Conservation (phyloP, 306 rosid species). For the Quercus mongolica region DNA sequence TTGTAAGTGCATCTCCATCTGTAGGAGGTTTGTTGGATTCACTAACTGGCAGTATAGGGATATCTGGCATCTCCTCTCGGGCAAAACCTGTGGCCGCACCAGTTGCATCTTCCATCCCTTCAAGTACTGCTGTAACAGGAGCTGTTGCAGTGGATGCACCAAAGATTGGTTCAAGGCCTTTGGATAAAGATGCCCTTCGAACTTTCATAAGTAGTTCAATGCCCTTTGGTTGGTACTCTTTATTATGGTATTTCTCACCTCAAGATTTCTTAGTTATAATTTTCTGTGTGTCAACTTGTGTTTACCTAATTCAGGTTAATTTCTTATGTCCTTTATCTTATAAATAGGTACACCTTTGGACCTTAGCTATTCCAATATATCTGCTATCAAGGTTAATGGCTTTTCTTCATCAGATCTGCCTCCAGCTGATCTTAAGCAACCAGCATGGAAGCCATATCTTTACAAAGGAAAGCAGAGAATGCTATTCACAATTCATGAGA, state of each 20-base stretch:
- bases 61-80: constrained; percentile 81
- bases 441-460: constrained; percentile 97
- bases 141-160: constrained; percentile 58
- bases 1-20: constrained; percentile 68
- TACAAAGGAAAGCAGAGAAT: constrained; percentile 88
- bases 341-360: constrained; percentile 88
- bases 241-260: constrained; percentile 64
- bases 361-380: constrained; percentile 73
- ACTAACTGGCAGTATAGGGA: constrained; percentile 81
- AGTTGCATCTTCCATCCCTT: constrained; percentile 57
- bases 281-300: constrained; percentile 23
- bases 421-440: constrained; percentile 88
- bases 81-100: constrained; percentile 75
- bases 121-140: constrained; percentile 49
- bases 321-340: constrained; percentile 12
- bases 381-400: constrained; percentile 67
- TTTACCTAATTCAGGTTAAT: constrained; percentile 22
- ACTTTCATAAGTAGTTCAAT: constrained; percentile 84
- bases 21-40: constrained; percentile 96
- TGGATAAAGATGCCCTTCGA: constrained; percentile 86
- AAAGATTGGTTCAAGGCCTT: constrained; percentile 59
- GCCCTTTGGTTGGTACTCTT: constrained; percentile 98
- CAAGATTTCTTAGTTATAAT: constrained; percentile 17
- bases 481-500: constrained; percentile 72
- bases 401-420: constrained; percentile 81